Conservation (phyloP, 371 early-diverging fungal species). For the Mucor racemosus region DNA sequence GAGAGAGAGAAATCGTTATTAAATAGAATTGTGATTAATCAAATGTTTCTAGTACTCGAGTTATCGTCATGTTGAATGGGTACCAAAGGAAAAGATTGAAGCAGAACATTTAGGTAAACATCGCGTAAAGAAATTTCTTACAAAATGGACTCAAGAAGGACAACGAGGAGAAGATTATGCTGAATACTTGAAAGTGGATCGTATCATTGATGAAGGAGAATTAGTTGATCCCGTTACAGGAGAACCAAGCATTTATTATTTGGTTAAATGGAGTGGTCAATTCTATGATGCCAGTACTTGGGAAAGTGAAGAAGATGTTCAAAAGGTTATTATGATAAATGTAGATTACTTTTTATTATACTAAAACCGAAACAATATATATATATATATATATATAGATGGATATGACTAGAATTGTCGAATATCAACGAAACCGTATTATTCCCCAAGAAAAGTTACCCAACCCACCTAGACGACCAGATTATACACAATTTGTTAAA, state of each 20-base stretch:
- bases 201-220: slow-evolving; percentile 86
- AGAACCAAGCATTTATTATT: slow-evolving; percentile 65
- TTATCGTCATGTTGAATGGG: slow-evolving; percentile 85
- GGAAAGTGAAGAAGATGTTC: slow-evolving; percentile 75
- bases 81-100: slow-evolving; percentile 64
- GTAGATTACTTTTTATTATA: no score
- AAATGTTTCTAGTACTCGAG: slow-evolving; percentile 36
- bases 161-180: slow-evolving; percentile 55
- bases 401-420: slow-evolving; percentile 61
- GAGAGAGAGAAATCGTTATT: no score
- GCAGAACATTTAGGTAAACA: slow-evolving; percentile 71
- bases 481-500: slow-evolving; percentile 57
- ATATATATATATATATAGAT: slow-evolving; percentile 28
- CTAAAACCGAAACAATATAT: neutral
- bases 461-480: slow-evolving; percentile 51
- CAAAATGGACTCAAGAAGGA: slow-evolving; percentile 58
- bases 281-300: slow-evolving; percentile 87
- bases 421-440: slow-evolving; percentile 46
- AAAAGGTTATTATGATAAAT: slow-evolving; percentile 34
- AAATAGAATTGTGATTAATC: no score
- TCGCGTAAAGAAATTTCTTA: slow-evolving; percentile 75
- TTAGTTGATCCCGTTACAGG: slow-evolving; percentile 52
- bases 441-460: slow-evolving; percentile 51
- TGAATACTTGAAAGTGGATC: slow-evolving; percentile 61
- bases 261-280: slow-evolving; percentile 91